Conservation (phyloP, 2,329 filamentous ascomycete genomes). For the Cordyceps cicadae region DNA sequence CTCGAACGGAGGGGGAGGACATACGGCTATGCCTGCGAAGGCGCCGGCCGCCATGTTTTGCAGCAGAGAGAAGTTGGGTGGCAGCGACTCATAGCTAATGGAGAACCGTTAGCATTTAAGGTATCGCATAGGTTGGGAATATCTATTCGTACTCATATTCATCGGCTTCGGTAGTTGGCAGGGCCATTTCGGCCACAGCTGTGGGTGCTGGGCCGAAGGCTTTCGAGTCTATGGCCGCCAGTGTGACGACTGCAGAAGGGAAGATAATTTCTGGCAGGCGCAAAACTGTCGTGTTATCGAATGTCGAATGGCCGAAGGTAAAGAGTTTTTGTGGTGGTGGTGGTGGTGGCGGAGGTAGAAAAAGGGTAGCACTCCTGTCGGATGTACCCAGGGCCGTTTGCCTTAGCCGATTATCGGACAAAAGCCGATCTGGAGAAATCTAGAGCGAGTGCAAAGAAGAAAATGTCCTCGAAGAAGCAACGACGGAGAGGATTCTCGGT, state of each 20-base stretch:
- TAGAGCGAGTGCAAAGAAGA: background rate
- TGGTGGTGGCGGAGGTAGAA: background rate
- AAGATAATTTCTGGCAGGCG: background rate
- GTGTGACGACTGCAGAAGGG: constrained; percentile 39
- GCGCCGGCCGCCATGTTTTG: constrained; percentile 96
- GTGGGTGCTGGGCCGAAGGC: constrained; percentile 54
- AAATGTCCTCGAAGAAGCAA: background rate
- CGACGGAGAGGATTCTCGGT: background rate
- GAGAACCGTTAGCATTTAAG: background rate
- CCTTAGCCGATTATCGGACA: background rate
- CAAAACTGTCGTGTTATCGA: background rate
- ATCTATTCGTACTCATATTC: constrained; percentile 54
- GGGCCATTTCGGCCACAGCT: constrained; percentile 63
- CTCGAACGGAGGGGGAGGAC: constrained; percentile 21
- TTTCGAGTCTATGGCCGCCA: constrained; percentile 54
- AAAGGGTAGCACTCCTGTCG: constrained; percentile 6
- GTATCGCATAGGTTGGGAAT: background rate
- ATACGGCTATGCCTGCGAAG: constrained; percentile 90
- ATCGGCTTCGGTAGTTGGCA: constrained; percentile 56
- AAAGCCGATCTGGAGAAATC: no score
- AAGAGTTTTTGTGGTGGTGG: background rate
- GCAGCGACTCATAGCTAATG: constrained; percentile 79
- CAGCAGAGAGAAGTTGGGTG: constrained; percentile 84
- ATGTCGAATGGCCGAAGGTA: background rate
- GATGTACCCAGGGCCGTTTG: background rate